Percentiles rank a stretch among this genome's conserved stretches.
Conservation (phyloP, 129 eudicot genomes). For the Flaveria trinervia region DNA sequence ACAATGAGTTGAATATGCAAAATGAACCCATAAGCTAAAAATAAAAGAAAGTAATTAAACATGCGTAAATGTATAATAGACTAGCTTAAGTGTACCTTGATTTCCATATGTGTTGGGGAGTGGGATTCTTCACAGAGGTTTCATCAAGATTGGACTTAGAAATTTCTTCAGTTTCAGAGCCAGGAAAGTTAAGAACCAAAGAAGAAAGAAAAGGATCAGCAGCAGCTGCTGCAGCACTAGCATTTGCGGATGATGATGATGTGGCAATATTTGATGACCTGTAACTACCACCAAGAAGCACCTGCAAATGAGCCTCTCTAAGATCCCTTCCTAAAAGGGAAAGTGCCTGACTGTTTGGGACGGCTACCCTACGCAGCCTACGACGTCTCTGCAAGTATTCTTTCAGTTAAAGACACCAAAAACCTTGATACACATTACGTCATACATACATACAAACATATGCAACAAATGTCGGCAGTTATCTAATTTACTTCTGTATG, state of each 20-base stretch:
- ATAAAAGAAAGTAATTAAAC: background rate
- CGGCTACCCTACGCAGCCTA: conserved; percentile 69
- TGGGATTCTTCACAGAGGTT: conserved; percentile 34
- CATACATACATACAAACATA: background rate
- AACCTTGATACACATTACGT: background rate
- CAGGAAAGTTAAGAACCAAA: conserved; percentile 64
- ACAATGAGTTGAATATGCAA: too few species aligned
- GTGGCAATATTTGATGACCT: conserved; percentile 46
- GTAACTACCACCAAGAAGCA: conserved; percentile 69
- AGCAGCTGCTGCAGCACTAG: conserved; percentile 42
- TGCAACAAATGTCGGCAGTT: background rate
- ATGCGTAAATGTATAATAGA: background rate
- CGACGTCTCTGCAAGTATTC: conserved; percentile 75
- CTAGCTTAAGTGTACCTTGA: conserved; percentile 51
- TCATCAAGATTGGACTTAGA: conserved; percentile 73
- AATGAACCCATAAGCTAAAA: background rate
- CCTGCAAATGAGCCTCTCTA: conserved; percentile 90
- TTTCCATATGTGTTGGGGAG: conserved; percentile 67
- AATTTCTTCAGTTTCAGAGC: conserved; percentile 72
- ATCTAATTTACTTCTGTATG: background rate
- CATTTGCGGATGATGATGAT: conserved; percentile 28
- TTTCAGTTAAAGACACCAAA: conserved; percentile 48
- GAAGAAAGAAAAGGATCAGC: conserved; percentile 79
- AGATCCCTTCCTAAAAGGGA: conserved; percentile 85
- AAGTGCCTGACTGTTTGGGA: conserved; percentile 77